These are phyloP conservation scores for Begonia fuchsioides DNA, from an alignment of 306 rosid genomes.

Conservation along the genomic window DNA sequence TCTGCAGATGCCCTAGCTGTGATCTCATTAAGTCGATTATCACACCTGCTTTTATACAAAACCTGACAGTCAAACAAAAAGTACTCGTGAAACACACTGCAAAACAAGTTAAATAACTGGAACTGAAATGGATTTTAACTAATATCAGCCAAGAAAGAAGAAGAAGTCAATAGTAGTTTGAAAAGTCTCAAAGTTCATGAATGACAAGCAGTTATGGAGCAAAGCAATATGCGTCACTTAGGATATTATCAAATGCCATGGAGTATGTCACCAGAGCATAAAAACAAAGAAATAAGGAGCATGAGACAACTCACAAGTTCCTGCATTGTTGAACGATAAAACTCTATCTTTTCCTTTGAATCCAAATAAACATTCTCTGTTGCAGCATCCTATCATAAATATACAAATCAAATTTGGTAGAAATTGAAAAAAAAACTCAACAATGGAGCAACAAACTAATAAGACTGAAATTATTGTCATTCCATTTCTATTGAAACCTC, in stretches of 20 bases:
- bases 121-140: too few relatives aligned
- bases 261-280: conserved; percentile 8
- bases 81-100: too few relatives aligned
- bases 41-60: conserved; percentile 82
- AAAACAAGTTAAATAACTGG: too few relatives aligned
- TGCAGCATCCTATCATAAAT: conserved; percentile 43
- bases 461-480: not conserved
- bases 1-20: conserved; percentile 92
- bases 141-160: too few relatives aligned
- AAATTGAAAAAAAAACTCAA: conserved; percentile 4
- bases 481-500: not conserved
- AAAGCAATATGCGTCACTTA: too few relatives aligned
- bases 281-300: conserved; percentile 5
- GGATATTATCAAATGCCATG: too few relatives aligned
- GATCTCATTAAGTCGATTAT: conserved; percentile 79
- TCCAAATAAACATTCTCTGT: conserved; percentile 48
- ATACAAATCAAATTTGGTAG: conserved; percentile 9
- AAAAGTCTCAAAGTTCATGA: too few relatives aligned
- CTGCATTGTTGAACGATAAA: conserved; percentile 85
- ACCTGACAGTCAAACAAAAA: conserved; percentile 29
- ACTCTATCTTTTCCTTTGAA: conserved; percentile 73
- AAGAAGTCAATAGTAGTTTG: too few relatives aligned
- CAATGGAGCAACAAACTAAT: conserved; percentile 1
- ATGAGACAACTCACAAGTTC: conserved; percentile 71
- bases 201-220: too few relatives aligned